A percentile compares a stretch with the other conserved stretches of the same genome.
phyloP scores from a whole-genome alignment of 257 asterid species.

The Linaria vulgaris region DNA sequence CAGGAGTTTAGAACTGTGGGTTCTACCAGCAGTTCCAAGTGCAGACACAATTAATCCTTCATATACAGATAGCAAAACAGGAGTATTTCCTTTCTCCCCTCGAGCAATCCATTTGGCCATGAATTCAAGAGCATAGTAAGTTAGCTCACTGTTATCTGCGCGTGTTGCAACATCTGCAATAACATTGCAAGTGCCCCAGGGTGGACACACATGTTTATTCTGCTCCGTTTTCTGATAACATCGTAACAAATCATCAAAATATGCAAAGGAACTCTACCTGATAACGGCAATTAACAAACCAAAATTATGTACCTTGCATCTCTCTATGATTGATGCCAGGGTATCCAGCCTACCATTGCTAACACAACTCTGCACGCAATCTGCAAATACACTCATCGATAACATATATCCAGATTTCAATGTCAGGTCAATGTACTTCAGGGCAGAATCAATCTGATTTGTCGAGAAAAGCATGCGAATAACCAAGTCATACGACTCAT shows the following conservation, averaged over 20 bases:
- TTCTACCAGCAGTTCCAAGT: slow-evolving; percentile 87
- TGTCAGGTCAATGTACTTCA: slow-evolving; percentile 59
- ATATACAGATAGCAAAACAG: slow-evolving; percentile 44
- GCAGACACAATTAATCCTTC: slow-evolving; percentile 79
- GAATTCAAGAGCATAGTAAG: slow-evolving; percentile 70
- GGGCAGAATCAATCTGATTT: slow-evolving; percentile 60
- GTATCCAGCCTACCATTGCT: slow-evolving; percentile 55
- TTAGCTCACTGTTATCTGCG: slow-evolving; percentile 64
- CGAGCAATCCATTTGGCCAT: slow-evolving; percentile 75
- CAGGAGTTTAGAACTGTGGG: slow-evolving; percentile 62
- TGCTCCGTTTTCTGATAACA: slow-evolving; percentile 78
- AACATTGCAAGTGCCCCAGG: slow-evolving; percentile 63
- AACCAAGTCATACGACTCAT: slow-evolving; percentile 75
- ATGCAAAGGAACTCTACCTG: slow-evolving; percentile 15
- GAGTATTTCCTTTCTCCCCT: slow-evolving; percentile 63
- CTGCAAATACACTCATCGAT: slow-evolving; percentile 52
- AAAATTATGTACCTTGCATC: slow-evolving; percentile 70
- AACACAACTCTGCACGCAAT: slow-evolving; percentile 52
- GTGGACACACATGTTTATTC: slow-evolving; percentile 72
- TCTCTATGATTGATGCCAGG: slow-evolving; percentile 68
- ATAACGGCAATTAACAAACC: slow-evolving; percentile 21
- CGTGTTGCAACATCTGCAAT: slow-evolving; percentile 72
- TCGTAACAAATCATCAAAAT: slow-evolving; percentile 23
- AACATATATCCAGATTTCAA: slow-evolving; percentile 67
- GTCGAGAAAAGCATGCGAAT: slow-evolving; percentile 62